A percentile compares a stretch with the other conserved stretches of the same genome.
Conservation (phyloP, 768 basidiomycete genomes). For the Mycena vulgaris region DNA sequence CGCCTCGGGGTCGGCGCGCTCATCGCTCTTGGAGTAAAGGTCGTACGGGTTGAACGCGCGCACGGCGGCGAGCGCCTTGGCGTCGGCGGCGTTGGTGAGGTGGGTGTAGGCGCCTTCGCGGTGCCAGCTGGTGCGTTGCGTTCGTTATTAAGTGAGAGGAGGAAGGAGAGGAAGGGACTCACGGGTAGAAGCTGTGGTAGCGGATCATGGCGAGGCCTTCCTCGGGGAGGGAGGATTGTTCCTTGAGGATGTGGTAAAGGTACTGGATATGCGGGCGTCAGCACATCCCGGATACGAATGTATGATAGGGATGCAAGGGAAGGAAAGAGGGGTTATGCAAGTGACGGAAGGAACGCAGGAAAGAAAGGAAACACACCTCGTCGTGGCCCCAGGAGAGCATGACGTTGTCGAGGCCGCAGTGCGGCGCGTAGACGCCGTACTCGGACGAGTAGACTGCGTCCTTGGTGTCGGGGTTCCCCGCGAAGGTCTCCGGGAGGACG, state of each 20-base stretch:
- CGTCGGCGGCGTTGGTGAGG: conserved; percentile 82
- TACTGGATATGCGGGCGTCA: conserved; percentile 63
- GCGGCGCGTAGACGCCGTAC: conserved; percentile 81
- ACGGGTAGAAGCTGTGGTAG: conserved; percentile 96
- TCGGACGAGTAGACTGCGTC: conserved; percentile 72
- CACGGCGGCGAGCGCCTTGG: conserved; percentile 77
- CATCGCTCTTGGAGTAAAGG: conserved; percentile 91
- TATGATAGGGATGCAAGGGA: too few species aligned
- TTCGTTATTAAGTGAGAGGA: not conserved
- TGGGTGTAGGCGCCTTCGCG: conserved; percentile 89
- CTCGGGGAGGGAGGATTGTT: conserved; percentile 84
- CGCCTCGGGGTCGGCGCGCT: conserved; percentile 70
- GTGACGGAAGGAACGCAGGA: too few species aligned
- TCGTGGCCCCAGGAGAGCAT: conserved; percentile 64
- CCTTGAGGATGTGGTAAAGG: conserved; percentile 86
- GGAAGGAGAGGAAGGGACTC: conserved; percentile 37
- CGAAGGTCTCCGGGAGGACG: conserved; percentile 77
- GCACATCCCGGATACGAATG: too few species aligned
- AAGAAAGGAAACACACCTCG: conserved; percentile 80
- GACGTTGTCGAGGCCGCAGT: conserved; percentile 89
- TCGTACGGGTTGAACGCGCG: conserved; percentile 95
- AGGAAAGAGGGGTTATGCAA: too few species aligned
- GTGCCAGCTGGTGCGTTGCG: conserved; percentile 76
- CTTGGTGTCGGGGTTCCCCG: conserved; percentile 65
- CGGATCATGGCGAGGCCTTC: conserved; percentile 94